A percentile compares a stretch with the other conserved stretches of the same genome.
Conservation (phyloP, 139 green algal species). For the Ettlia oleoabundans region DNA sequence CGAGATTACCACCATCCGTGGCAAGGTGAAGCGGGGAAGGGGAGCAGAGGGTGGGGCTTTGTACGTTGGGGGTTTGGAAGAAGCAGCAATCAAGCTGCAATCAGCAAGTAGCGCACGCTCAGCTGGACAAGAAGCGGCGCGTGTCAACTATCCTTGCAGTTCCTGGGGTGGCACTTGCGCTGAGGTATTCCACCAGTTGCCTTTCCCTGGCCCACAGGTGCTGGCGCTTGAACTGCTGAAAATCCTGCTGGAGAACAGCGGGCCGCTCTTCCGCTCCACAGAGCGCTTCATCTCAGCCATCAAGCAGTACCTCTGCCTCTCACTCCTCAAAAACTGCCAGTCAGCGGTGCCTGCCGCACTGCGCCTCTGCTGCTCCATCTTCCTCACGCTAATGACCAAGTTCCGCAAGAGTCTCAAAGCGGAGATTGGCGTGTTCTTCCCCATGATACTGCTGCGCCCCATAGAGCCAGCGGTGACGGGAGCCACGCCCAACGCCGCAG, state of each 20-base stretch:
- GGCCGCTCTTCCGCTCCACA: conserved; percentile 77
- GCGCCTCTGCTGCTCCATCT: conserved; percentile 89
- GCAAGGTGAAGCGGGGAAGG: too few species aligned
- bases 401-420: conserved; percentile 92
- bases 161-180: too few species aligned
- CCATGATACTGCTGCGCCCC: conserved; percentile 94
- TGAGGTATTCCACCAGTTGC: too few species aligned
- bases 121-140: too few species aligned
- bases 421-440: conserved; percentile 97
- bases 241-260: conserved; percentile 95
- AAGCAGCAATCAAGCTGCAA: too few species aligned
- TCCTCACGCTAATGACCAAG: conserved; percentile 83
- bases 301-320: conserved; percentile 95
- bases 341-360: conserved; percentile 56
- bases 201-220: conserved; percentile 54
- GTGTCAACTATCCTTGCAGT: too few species aligned
- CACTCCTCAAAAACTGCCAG: conserved; percentile 93
- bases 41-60: too few species aligned
- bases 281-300: conserved; percentile 89
- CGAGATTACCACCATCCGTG: conserved; percentile 75
- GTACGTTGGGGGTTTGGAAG: too few species aligned
- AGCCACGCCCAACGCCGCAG: conserved; percentile 11
- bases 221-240: conserved; percentile 97
- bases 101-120: too few species aligned
- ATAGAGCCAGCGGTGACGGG: conserved; percentile 66